Base-by-base conservation (phyloP, 495 filamentous ascomycete genomes). In the Aspergillus coremiiformis region DNA sequence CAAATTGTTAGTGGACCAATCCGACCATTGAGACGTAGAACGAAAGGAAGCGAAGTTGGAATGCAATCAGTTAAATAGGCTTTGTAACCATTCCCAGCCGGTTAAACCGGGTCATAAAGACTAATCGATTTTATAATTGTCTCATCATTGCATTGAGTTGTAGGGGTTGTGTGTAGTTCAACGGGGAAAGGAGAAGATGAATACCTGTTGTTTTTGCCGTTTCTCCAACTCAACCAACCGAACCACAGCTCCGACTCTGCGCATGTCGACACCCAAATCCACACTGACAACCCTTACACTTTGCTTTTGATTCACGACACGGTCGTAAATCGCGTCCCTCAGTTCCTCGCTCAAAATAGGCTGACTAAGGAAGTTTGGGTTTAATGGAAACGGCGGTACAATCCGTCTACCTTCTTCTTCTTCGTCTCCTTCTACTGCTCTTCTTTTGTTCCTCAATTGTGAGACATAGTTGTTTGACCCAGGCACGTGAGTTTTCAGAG, bases 101-200 rank as follows among this genome's bases (percentile, higher is more conserved):
- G 61, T 33, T 47, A 17, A 58, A 65, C 53, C 65, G 68, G 81
- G 89, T 96, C 92, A 96, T 96, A 77, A 92, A 96, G 92, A 96
- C 92, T 95, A 95, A 98, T 96, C 92, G 90, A 85, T 74, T 78
- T 84, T 82, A 79, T 80, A 47, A 51, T 78, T 80, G 56, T 65
- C 75, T 88, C 86, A 84, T 85, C 85, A 85, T 84, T 67, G 49
- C 39, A 61, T 50, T 37, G 48, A 37, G 51, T 50, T 57, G 55
- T 52, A 51, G 26, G 37, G 12, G n/a, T n/a, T n/a, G n/a, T n/a
- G n/a, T n/a, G n/a, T n/a, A n/a, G n/a, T n/a, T n/a, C n/a, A n/a
- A n/a, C n/a, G n/a, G n/a, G 46, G 41, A 52, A 49, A 46, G 47
- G 54, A 64, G 44, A 57, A 53, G 64, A 54, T 53, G 44, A 47